Percentiles rank a stretch among this genome's conserved stretches.
Evolutionary conservation across 371 early-diverging fungal species (phyloP).

Genomic region (Dichotomocladium elegans): DNA sequence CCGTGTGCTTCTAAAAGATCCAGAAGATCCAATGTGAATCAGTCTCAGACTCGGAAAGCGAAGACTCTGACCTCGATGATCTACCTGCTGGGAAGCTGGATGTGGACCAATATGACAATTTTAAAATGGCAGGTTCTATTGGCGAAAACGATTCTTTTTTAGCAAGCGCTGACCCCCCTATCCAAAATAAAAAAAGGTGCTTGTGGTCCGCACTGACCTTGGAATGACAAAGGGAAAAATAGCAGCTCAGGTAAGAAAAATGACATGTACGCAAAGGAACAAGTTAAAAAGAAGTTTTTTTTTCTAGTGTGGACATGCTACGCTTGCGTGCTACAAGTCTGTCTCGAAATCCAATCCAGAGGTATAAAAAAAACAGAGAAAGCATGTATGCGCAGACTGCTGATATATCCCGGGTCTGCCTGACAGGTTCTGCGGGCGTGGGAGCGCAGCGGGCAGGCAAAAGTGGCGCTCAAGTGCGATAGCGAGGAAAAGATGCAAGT

Average conservation of each 20-base stretch:
- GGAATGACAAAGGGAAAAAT: slow-evolving; percentile 96
- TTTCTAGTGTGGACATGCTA: slow-evolving; percentile 86
- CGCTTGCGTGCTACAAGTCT: slow-evolving; percentile 82
- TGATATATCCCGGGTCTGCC: too few relatives aligned
- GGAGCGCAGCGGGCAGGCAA: slow-evolving; percentile 83
- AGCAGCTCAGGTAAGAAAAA: slow-evolving; percentile 74
- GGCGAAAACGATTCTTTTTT: neutral
- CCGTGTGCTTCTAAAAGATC: neutral
- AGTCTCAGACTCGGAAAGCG: slow-evolving; percentile 25
- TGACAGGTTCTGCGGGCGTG: slow-evolving; percentile 60
- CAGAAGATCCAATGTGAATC: slow-evolving; percentile 9
- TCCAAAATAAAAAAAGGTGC: slow-evolving; percentile 41
- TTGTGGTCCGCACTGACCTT: slow-evolving; percentile 85
- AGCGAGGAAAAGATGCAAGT: slow-evolving; percentile 78
- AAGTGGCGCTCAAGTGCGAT: slow-evolving; percentile 79
- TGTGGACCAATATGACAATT: slow-evolving; percentile 32
- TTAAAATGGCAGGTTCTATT: slow-evolving; percentile 41
- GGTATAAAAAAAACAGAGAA: slow-evolving; percentile 23
- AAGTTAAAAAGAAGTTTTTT: too few relatives aligned
- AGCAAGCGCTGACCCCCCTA: neutral
- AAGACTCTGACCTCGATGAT: slow-evolving; percentile 35
- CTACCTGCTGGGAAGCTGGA: slow-evolving; percentile 25
- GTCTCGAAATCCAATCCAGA: slow-evolving; percentile 49
- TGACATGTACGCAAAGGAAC: too few relatives aligned
- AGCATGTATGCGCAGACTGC: neutral